Conservation (phyloP, 1,284 basidiomycete species). For the Malassezia nana region DNA sequence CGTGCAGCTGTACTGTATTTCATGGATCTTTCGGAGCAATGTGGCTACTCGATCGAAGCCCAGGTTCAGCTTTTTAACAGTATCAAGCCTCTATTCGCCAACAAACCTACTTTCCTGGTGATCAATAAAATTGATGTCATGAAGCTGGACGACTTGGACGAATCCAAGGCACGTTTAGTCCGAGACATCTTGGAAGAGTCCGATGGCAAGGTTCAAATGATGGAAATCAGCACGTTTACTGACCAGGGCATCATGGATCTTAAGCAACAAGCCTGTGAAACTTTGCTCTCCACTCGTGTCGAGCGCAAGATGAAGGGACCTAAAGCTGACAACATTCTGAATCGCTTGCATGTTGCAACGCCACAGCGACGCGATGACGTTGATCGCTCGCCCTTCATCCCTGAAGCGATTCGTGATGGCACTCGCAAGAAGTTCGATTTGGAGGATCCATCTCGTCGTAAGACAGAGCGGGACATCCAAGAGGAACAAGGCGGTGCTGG, state of each 20-base stretch:
- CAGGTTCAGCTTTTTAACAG: constrained; percentile 47
- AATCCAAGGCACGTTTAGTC: constrained; percentile 33
- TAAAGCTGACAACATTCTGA: constrained; percentile 43
- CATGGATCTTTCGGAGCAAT: constrained; percentile 48
- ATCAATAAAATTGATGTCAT: constrained; percentile 47
- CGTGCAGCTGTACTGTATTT: constrained; percentile 47
- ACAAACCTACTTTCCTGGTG: constrained; percentile 46
- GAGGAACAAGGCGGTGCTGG: constrained; percentile 46
- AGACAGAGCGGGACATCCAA: constrained; percentile 43
- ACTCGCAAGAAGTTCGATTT: constrained; percentile 37
- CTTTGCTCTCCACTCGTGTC: constrained; percentile 39
- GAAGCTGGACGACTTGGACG: constrained; percentile 35
- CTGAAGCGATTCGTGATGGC: constrained; percentile 30
- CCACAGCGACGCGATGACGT: constrained; percentile 43
- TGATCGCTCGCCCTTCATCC: constrained; percentile 35
- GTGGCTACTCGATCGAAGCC: constrained; percentile 46
- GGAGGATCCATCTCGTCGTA: constrained; percentile 36
- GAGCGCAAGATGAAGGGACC: constrained; percentile 43
- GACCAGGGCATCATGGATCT: constrained; percentile 46
- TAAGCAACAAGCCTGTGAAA: constrained; percentile 43
- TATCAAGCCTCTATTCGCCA: constrained; percentile 47
- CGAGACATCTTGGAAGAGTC: constrained; percentile 36
- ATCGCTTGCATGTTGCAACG: constrained; percentile 43
- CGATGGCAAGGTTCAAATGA: constrained; percentile 36
- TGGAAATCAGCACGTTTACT: constrained; percentile 46